These are phyloP conservation scores for Lichtheimia hyalospora DNA, from an alignment of 371 early-diverging fungal species.

Conservation along the genomic window DNA sequence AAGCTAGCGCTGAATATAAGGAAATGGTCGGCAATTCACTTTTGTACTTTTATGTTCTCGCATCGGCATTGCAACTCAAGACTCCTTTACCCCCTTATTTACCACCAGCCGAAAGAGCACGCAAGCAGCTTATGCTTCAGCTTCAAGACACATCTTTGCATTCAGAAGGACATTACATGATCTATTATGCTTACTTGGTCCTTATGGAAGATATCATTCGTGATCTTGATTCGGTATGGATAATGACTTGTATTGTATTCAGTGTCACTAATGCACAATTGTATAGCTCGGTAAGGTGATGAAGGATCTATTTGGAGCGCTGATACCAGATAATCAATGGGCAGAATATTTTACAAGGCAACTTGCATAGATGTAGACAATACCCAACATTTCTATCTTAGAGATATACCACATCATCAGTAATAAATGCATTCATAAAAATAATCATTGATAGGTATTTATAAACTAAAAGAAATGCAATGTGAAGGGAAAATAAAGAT, in stretches of 20 bases:
- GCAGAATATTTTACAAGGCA: slow-evolving; percentile 25
- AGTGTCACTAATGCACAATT: neutral
- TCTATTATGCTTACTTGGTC: slow-evolving; percentile 80
- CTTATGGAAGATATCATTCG: slow-evolving; percentile 76
- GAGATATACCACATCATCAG: too few species aligned
- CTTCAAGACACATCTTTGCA: slow-evolving; percentile 49
- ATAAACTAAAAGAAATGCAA: too few species aligned
- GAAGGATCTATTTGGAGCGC: slow-evolving; percentile 43
- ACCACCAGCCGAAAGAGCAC: slow-evolving; percentile 64
- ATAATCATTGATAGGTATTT: too few species aligned
- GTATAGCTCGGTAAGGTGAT: slow-evolving; percentile 37
- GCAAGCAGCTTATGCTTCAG: slow-evolving; percentile 45
- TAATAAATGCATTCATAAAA: too few species aligned
- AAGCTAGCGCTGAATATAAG: slow-evolving; percentile 57
- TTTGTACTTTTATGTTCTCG: slow-evolving; percentile 76
- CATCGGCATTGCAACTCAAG: slow-evolving; percentile 77
- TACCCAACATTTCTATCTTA: too few species aligned
- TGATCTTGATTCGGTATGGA: slow-evolving; percentile 58
- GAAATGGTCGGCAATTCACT: slow-evolving; percentile 73
- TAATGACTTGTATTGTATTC: too few species aligned
- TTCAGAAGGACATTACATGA: slow-evolving; percentile 64
- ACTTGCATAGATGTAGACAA: too few species aligned
- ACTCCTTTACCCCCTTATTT: slow-evolving; percentile 80
- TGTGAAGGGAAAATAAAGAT: too few species aligned
- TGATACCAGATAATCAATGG: slow-evolving; percentile 46